A percentile compares a stretch with the other conserved stretches of the same genome.
Evolutionary conservation across 371 early-diverging fungal species (phyloP).

Genomic region (Mucor lusitanicus): DNA sequence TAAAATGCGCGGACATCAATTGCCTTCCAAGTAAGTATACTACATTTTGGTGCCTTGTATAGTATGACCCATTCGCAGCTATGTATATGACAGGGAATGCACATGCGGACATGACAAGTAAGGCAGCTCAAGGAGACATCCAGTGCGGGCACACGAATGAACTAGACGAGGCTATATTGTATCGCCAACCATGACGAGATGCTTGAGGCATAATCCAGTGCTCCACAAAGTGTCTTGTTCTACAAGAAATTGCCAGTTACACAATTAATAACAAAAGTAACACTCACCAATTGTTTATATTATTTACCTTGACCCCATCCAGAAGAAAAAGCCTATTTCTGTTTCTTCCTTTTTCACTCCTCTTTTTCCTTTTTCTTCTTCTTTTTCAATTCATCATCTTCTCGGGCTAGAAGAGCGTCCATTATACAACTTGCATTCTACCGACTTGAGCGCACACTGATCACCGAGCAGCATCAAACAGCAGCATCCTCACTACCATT

Average conservation of each 20-base stretch:
- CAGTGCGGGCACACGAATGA: background rate
- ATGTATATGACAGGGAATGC: too few relatives aligned
- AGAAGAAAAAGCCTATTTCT: background rate
- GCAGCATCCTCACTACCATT: background rate
- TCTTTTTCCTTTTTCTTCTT: background rate
- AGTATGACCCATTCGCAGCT: too few relatives aligned
- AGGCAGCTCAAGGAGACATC: background rate
- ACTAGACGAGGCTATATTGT: background rate
- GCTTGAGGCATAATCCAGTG: background rate
- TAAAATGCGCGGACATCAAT: background rate
- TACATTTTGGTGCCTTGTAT: background rate
- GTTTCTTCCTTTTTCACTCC: background rate
- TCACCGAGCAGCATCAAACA: background rate
- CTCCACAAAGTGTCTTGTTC: background rate
- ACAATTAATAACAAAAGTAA: constrained; percentile 2
- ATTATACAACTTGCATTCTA: background rate
- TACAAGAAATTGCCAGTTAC: background rate
- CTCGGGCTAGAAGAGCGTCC: background rate
- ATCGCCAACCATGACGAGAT: background rate
- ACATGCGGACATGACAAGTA: background rate
- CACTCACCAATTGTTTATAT: background rate
- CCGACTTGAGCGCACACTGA: background rate
- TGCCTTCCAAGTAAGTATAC: background rate
- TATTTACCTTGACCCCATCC: background rate
- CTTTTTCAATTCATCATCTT: background rate